Evolutionary conservation across 768 basidiomycete genomes (phyloP), one percentile per base, ranked within the genome.

Genomic region (Phanerodontia chrysosporium): DNA sequence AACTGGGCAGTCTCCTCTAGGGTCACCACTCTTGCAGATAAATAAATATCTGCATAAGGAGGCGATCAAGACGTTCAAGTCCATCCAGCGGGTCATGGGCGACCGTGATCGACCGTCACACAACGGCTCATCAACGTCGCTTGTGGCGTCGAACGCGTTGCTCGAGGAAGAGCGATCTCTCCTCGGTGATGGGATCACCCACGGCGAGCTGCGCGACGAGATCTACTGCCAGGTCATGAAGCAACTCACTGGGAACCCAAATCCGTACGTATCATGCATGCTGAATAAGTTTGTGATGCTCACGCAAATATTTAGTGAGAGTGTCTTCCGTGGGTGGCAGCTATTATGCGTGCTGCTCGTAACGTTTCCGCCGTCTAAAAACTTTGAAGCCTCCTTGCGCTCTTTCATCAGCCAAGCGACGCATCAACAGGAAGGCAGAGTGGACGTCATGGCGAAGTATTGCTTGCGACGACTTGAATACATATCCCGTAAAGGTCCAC

Each of bases 201-300:
- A 93, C 58, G 86, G 88, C 12, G 93, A 96, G 73, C 76, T 97
- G 65, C 76, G 95, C 61, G 95, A 98, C 71, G 95, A 97, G 73
- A 87, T 95, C 51, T 98, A 92, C 65, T 95, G 92, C 67, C 95
- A 97, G 65, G 64, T 92, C 25, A 87, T 95, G 84, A 97, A 97
- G 69, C 95, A 97, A 72, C 75, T 96, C 14, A 91, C 83, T 1
- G 80, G 80, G 45, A 97, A 97, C 70, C 85, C 92, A 10, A 86
- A 80, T 70, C 76, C 86, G 86, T 93, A 67, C 65, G 90, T 82
- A 2, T 16, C 35, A 28, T 18, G 49, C 24, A 24, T 22, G 39
- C 4, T 21, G 18, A 14, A 52, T 27, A 16, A 29, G 55, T 52
- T 45, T 27, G 1, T 3, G 13, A 22, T 35, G 22, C 49, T 58